Base-by-base conservation (phyloP, 257 asterid species). In the Voacanga thouarsii region DNA sequence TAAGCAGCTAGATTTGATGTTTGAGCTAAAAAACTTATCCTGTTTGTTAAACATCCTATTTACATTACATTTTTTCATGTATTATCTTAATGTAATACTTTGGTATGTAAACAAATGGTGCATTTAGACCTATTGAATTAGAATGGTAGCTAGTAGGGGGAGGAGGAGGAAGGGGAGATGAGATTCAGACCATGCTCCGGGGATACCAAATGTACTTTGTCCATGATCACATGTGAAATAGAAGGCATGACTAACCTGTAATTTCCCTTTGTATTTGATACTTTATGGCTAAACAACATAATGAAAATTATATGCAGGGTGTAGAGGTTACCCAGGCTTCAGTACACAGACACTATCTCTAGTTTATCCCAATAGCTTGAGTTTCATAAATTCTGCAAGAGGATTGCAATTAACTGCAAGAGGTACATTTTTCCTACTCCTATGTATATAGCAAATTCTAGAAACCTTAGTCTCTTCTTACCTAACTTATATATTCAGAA, bases 261-360 rank as follows among this genome's bases (percentile, higher is more conserved):
- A 41, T 47, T 78, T 76, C 61, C 26, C 61, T 21, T 69, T 30
- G 30, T 39, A 59, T 28, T 44, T 68, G 33, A 59, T 73, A 53
- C 61, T 63, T 81, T 51, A 68, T 61, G 55, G 16, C 64, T 14
- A 15, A 37, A 7, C 33, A 30, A 11, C 63, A 6, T 50, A 23
- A 71, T 67, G 53, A 60, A 49, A 78, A 63, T 78, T 56, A 66
- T 72, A 70, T 78, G 45, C 91, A 93, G 97, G 94, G 60, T 59
- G 75, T 63, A 83, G 89, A 82, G 81, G 77, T 76, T 82, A 56
- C 71, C 84, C 86, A 60, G 86, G 92, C 74, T 84, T 82, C 77
- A 71, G 77, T 69, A 16, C 76, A 26, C 84, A 79, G 76, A 79
- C 81, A 45, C 75, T 78, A 10, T 78, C 83, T 71, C 64, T 82